A percentile compares a stretch with the other conserved stretches of the same genome.
Evolutionary conservation across 2,329 filamentous ascomycete species (phyloP).

Genomic region (Remersonia thermophila): DNA sequence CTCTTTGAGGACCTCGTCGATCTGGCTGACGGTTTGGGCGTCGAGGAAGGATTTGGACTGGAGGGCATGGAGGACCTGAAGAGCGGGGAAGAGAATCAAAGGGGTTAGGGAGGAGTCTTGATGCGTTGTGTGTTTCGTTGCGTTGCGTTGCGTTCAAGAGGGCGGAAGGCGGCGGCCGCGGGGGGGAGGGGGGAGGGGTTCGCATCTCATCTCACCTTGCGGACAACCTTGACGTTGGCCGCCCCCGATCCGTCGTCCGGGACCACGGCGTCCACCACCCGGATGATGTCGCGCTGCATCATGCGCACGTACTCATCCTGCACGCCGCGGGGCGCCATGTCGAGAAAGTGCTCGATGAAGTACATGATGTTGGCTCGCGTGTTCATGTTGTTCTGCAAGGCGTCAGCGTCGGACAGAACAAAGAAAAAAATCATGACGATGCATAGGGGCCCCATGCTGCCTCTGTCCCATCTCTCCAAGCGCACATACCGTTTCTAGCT

Average conservation of each 20-base stretch:
- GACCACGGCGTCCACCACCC: constrained; percentile 84
- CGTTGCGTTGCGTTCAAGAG: neutral
- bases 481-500: constrained; percentile 62
- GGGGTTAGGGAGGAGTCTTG: too few species aligned
- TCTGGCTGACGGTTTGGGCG: constrained; percentile 61
- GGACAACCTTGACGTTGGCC: constrained; percentile 85
- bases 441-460: too few species aligned
- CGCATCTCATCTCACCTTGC: constrained; percentile 55
- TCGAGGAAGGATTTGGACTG: constrained; percentile 61
- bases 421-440: too few species aligned
- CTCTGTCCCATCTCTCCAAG: neutral
- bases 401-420: neutral
- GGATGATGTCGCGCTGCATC: constrained; percentile 86
- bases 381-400: constrained; percentile 74
- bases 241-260: constrained; percentile 77
- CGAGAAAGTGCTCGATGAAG: constrained; percentile 91
- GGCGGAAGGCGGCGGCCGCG: constrained; percentile 19
- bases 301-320: constrained; percentile 78
- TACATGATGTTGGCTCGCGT: constrained; percentile 98
- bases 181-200: too few species aligned
- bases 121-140: too few species aligned
- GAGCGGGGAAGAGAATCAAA: too few species aligned
- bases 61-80: constrained; percentile 58
- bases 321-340: constrained; percentile 64
- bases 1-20: constrained; percentile 72